These are phyloP conservation scores for Geotrichum aggregatum DNA, from an alignment of 1,139 yeast genomes.

Conservation along the genomic window DNA sequence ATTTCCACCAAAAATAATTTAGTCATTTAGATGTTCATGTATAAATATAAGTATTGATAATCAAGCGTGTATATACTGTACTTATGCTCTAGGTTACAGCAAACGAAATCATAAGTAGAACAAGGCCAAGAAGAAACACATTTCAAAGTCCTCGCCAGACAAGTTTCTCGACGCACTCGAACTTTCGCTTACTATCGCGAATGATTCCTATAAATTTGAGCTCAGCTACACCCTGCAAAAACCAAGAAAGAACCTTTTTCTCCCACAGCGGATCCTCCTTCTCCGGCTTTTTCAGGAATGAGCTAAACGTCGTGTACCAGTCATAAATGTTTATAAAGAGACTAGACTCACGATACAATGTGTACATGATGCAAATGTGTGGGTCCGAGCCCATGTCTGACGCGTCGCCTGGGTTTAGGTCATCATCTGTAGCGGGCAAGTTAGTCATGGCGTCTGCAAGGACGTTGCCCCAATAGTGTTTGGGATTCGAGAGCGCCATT, in stretches of 20 bases:
- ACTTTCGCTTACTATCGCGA: conserved; percentile 47
- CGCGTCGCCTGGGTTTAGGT: conserved; percentile 29
- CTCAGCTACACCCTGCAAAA: conserved; percentile 56
- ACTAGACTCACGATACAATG: conserved; percentile 77
- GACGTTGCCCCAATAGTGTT: conserved; percentile 32
- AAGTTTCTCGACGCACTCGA: conserved; percentile 54
- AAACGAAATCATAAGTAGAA: too few species aligned
- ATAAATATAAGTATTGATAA: background rate
- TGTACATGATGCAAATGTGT: conserved; percentile 57
- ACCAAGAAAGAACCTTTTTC: conserved; percentile 50
- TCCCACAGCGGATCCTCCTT: conserved; percentile 45
- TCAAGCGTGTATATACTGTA: too few species aligned
- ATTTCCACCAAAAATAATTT: conserved; percentile 22
- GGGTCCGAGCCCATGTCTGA: conserved; percentile 39
- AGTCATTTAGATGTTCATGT: background rate
- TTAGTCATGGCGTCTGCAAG: conserved; percentile 8
- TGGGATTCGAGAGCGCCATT: conserved; percentile 40
- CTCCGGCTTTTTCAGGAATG: conserved; percentile 36
- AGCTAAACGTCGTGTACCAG: conserved; percentile 65
- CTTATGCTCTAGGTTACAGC: too few species aligned
- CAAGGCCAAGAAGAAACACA: too few species aligned
- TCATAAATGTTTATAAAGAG: conserved; percentile 70
- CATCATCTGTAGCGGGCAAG: conserved; percentile 19
- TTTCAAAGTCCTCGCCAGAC: conserved; percentile 57
- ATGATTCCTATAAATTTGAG: conserved; percentile 52